Base-by-base conservation (phyloP, 208 protist genomes). In the Leishmania gerbilli region DNA sequence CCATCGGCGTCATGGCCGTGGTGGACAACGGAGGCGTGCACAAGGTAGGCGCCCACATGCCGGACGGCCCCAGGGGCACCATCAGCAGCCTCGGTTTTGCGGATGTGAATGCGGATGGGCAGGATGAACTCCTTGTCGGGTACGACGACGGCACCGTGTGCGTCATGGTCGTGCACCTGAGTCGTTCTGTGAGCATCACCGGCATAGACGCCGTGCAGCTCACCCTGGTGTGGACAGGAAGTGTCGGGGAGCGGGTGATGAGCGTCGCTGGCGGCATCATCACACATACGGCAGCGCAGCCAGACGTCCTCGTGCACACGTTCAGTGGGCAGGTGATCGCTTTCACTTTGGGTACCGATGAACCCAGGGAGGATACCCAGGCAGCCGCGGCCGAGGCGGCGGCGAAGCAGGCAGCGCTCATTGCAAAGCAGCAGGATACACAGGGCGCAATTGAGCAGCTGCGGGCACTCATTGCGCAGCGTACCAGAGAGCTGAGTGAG, bases 261-360 rank as follows among this genome's bases (percentile, higher is more conserved):
- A 90, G 85, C 47, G 87, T 95, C 60, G 90, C 79, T n/a, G 90
- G 84, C 69, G 93, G 93, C 72, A 68, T 90, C 72, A 84, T 97
- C 77, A 95, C 89, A 27, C 67, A 88, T 21, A 40, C 81, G 2
- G 64, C 74, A 3, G 76, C 78, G 17, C 86, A 88, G 78, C 87
- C 89, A 8, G 90, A 93, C 72, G 76, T 96, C 24, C 71, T 97
- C 13, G 93, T 93, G n/a, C 91, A 95, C 79, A 89, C 91, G 4
- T 95, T 92, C 83, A 96, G 92, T 83, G 95, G 95, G 24, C 82
- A 79, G 68, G 76, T 98, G 40, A 79, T 93, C 34, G 89, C 89
- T 65, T 96, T 95, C 74, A 88, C 88, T 40, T 74, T 93, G 6
- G 83, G 89, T 60, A 82, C 81, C n/a, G 89, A 88, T 42, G 60